These are phyloP conservation scores for Solanum acaule DNA, from an alignment of 257 asterid genomes.

Conservation along the genomic window DNA sequence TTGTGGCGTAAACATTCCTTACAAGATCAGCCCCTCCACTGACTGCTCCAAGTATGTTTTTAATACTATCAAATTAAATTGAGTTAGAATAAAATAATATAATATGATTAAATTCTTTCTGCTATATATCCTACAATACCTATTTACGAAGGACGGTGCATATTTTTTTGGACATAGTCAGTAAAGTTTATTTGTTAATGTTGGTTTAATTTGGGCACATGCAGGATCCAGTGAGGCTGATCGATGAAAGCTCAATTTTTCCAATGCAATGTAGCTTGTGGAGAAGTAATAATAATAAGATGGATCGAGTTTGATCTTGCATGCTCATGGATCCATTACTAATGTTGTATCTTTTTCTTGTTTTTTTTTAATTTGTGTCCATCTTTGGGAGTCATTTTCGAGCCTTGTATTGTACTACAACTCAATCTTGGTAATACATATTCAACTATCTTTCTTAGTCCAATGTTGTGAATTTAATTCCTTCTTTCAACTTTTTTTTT, in stretches of 20 bases:
- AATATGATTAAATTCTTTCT: too few relatives aligned
- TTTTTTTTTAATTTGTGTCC: neutral
- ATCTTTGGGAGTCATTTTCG: neutral
- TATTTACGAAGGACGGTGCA: too few relatives aligned
- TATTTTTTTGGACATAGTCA: too few relatives aligned
- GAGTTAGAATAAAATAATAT: too few relatives aligned
- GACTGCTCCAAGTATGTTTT: conserved; percentile 9
- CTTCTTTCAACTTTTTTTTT: neutral
- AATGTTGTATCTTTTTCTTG: neutral
- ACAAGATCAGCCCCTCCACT: conserved; percentile 8
- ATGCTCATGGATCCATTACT: neutral
- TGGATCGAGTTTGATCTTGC: neutral
- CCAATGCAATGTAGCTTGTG: neutral
- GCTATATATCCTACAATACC: too few relatives aligned
- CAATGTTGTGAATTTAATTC: too few relatives aligned
- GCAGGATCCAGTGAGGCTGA: neutral
- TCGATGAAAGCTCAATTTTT: neutral
- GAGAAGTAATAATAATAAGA: neutral
- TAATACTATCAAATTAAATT: too few relatives aligned
- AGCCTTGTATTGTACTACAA: neutral
- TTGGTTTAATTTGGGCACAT: neutral
- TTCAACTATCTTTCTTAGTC: neutral
- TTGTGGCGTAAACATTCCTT: conserved; percentile 6
- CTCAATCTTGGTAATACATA: neutral
- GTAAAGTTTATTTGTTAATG: neutral